A percentile compares a stretch with the other conserved stretches of the same genome.
These are phyloP conservation scores for Aspergillus versicolor DNA, from an alignment of 2,329 filamentous ascomycete genomes.

Conservation along the genomic window DNA sequence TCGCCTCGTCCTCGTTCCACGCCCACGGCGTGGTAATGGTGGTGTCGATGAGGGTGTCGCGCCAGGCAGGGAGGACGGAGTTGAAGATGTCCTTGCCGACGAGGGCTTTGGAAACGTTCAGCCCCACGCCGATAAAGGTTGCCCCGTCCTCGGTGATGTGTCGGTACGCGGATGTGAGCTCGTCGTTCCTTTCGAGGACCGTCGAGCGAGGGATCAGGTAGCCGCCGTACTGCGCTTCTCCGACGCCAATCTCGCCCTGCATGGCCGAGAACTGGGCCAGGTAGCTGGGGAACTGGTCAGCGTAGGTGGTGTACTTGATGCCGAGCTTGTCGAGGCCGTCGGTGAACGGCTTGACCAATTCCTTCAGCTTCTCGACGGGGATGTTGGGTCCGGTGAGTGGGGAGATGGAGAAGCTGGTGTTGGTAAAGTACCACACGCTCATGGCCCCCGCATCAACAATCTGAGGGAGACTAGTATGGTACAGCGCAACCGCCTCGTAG, in stretches of 20 bases:
- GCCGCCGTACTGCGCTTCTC: conserved; percentile 41
- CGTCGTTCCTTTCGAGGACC: conserved; percentile 3
- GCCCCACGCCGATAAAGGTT: conserved; percentile 3
- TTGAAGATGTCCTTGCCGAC: conserved; percentile 42
- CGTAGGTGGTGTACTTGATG: conserved; percentile 32
- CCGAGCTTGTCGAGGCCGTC: conserved; percentile 37
- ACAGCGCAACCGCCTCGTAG: conserved; percentile 51
- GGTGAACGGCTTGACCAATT: conserved; percentile 47
- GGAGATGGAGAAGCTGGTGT: conserved; percentile 49
- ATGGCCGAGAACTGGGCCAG: conserved; percentile 33
- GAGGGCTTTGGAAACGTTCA: conserved; percentile 39
- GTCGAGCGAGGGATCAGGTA: conserved; percentile 30
- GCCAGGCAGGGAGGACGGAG: conserved; percentile 44
- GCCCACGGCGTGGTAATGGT: conserved; percentile 39
- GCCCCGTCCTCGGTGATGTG: conserved; percentile 8
- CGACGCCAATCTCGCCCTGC: conserved; percentile 33
- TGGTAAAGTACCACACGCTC: conserved; percentile 52
- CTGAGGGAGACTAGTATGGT: conserved; percentile 48
- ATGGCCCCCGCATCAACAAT: conserved; percentile 54
- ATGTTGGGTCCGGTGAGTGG: conserved; percentile 52
- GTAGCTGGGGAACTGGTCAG: conserved; percentile 33
- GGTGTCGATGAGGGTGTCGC: conserved; percentile 43
- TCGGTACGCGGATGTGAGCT: conserved; percentile 4
- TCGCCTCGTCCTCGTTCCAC: conserved; percentile 32
- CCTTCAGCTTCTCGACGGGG: conserved; percentile 41